phyloP scores from a whole-genome alignment of 176 grass and related monocot genomes.

The Avena atlantica region DNA sequence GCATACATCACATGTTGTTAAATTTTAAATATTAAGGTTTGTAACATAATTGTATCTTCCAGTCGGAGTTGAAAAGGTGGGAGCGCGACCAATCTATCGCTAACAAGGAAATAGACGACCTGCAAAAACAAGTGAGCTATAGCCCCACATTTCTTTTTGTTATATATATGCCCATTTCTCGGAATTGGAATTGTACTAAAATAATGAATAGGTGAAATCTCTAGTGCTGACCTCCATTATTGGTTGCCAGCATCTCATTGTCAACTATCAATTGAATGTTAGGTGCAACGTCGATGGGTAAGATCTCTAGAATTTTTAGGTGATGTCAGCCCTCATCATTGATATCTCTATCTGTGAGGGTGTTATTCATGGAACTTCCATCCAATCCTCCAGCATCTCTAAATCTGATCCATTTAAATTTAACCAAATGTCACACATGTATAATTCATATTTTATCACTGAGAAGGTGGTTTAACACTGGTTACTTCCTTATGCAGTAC shows the following conservation, averaged over 20 bases:
- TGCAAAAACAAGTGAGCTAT: conserved; percentile 86
- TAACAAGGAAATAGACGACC: conserved; percentile 81
- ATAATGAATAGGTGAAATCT: neutral
- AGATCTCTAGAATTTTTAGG: conserved; percentile 15
- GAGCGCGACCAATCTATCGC: conserved; percentile 79
- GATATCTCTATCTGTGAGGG: neutral
- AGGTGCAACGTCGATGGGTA: neutral
- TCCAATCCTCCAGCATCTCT: neutral
- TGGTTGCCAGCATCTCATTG: neutral
- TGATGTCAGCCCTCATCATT: neutral
- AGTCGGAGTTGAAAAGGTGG: conserved; percentile 79
- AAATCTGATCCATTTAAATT: conserved; percentile 11
- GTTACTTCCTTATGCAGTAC: neutral
- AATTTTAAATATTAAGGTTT: conserved; percentile 32
- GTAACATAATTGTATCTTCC: conserved; percentile 49
- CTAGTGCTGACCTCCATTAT: neutral
- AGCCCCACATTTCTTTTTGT: neutral
- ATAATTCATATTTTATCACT: neutral
- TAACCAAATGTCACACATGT: neutral
- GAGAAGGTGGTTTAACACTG: neutral
- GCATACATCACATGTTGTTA: conserved; percentile 13
- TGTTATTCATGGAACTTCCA: conserved; percentile 19
- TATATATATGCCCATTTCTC: conserved; percentile 1
- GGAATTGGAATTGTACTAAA: neutral
- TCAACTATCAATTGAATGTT: neutral